These are phyloP conservation scores for Neobulgaria alba DNA, from an alignment of 2,329 filamentous ascomycete species.

Conservation along the genomic window DNA sequence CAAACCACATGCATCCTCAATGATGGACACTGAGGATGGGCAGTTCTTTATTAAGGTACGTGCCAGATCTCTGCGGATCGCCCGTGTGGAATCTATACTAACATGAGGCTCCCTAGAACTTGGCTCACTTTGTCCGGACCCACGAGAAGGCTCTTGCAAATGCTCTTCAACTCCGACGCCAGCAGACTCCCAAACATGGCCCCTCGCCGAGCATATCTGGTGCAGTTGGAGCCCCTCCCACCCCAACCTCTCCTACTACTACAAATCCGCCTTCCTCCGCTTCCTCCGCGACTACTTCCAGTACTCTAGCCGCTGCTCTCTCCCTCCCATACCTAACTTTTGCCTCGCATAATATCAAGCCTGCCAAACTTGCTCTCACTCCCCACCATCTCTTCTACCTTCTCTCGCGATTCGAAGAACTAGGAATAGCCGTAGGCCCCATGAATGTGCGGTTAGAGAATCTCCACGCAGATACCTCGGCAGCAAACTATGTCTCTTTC, in stretches of 20 bases:
- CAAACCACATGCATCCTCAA: slow-evolving; percentile 39
- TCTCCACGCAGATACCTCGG: slow-evolving; percentile 76
- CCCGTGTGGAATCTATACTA: slow-evolving; percentile 3
- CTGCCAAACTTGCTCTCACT: slow-evolving; percentile 84
- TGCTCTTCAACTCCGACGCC: slow-evolving; percentile 77
- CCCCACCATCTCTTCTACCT: slow-evolving; percentile 97
- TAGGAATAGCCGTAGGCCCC: slow-evolving; percentile 81
- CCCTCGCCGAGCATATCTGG: slow-evolving; percentile 57
- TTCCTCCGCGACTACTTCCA: slow-evolving; percentile 56
- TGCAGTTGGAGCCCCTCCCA: slow-evolving; percentile 37
- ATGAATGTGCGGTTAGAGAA: slow-evolving; percentile 97
- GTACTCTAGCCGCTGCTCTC: slow-evolving; percentile 72
- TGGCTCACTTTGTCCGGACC: slow-evolving; percentile 91
- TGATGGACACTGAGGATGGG: slow-evolving; percentile 70
- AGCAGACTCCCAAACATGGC: slow-evolving; percentile 60
- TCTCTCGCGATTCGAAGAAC: slow-evolving; percentile 87
- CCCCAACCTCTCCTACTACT: slow-evolving; percentile 34
- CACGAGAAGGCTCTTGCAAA: slow-evolving; percentile 97
- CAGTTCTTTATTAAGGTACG: slow-evolving; percentile 79
- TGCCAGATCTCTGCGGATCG: background rate
- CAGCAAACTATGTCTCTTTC: slow-evolving; percentile 93
- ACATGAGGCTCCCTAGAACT: slow-evolving; percentile 54
- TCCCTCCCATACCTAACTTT: slow-evolving; percentile 82
- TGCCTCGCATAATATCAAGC: slow-evolving; percentile 76
- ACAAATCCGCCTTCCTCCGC: slow-evolving; percentile 48